phyloP scores from a whole-genome alignment of 306 rosid species.

The Ormosia emarginata region DNA sequence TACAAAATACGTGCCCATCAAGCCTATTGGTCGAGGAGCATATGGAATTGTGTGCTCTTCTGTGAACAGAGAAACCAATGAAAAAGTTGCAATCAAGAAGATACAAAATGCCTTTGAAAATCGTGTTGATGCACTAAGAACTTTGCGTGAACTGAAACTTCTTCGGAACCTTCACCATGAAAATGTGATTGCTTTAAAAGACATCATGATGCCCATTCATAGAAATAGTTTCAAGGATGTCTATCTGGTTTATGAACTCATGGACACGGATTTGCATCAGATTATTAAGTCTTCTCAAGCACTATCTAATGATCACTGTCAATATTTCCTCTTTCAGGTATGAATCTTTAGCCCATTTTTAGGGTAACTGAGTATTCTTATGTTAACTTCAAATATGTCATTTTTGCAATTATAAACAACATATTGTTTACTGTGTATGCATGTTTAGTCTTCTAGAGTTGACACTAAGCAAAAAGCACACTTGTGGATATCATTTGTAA shows the following conservation, averaged over 20 bases:
- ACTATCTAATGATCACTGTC: slow-evolving; percentile 84
- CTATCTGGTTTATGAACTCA: slow-evolving; percentile 86
- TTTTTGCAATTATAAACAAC: background rate
- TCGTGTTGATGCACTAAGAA: slow-evolving; percentile 78
- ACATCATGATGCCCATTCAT: slow-evolving; percentile 83
- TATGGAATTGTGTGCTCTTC: slow-evolving; percentile 94
- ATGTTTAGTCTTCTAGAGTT: slow-evolving; percentile 10
- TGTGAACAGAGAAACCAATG: slow-evolving; percentile 70
- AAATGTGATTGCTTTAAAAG: slow-evolving; percentile 84
- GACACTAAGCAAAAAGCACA: background rate
- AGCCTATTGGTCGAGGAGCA: slow-evolving; percentile 92
- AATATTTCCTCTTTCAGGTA: slow-evolving; percentile 97
- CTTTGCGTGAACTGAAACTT: slow-evolving; percentile 83
- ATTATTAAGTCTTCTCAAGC: slow-evolving; percentile 85
- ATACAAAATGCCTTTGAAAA: slow-evolving; percentile 84
- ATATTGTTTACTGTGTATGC: background rate
- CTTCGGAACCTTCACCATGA: slow-evolving; percentile 83
- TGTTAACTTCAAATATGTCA: background rate
- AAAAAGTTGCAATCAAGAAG: slow-evolving; percentile 86
- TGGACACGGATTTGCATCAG: slow-evolving; percentile 98
- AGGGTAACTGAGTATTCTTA: background rate
- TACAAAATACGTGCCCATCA: slow-evolving; percentile 81
- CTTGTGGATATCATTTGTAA: background rate
- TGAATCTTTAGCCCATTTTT: background rate
- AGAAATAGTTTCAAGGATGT: slow-evolving; percentile 80